Conservation (phyloP, 1,139 yeast genomes). For the Candida pseudoviswanathii region DNA sequence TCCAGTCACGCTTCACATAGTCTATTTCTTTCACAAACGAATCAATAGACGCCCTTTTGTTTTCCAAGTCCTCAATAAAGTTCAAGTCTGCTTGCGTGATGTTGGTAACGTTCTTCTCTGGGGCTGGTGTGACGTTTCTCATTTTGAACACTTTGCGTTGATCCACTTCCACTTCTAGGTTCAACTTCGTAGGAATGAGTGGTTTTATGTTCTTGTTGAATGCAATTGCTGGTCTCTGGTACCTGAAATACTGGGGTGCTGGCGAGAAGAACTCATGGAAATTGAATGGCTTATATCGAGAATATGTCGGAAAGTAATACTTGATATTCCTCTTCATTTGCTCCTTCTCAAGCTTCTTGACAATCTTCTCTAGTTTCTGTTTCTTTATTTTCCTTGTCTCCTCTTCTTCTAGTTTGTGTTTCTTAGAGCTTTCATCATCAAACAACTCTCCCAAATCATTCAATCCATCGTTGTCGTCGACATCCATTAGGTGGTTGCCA, state of each 20-base stretch:
- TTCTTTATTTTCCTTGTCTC: constrained; percentile 23
- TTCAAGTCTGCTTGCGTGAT: constrained; percentile 33
- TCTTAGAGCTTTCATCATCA: constrained; percentile 23
- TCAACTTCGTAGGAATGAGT: constrained; percentile 58
- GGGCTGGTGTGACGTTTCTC: constrained; percentile 13
- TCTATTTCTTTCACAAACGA: constrained; percentile 29
- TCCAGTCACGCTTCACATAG: constrained; percentile 39
- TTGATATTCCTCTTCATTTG: constrained; percentile 39
- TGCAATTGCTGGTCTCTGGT: constrained; percentile 53
- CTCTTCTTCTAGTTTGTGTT: constrained; percentile 25
- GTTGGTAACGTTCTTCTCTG: constrained; percentile 13
- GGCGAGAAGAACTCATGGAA: constrained; percentile 72
- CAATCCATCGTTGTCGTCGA: constrained; percentile 26
- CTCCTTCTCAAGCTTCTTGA: constrained; percentile 36
- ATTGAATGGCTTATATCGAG: constrained; percentile 55
- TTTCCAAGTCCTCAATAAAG: constrained; percentile 30
- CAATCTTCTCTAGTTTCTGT: constrained; percentile 29
- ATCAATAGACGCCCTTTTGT: constrained; percentile 21
- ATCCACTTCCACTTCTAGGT: constrained; percentile 52
- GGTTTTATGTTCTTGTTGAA: constrained; percentile 47
- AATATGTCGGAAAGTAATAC: constrained; percentile 66
- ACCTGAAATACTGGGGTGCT: constrained; percentile 54
- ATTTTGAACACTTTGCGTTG: constrained; percentile 47
- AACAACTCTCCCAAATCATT: constrained; percentile 38
- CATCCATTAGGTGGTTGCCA: constrained; percentile 14